A percentile compares a stretch with the other conserved stretches of the same genome.
Conservation (phyloP, 2,329 filamentous ascomycete species). For the Hypomyces rosellus region DNA sequence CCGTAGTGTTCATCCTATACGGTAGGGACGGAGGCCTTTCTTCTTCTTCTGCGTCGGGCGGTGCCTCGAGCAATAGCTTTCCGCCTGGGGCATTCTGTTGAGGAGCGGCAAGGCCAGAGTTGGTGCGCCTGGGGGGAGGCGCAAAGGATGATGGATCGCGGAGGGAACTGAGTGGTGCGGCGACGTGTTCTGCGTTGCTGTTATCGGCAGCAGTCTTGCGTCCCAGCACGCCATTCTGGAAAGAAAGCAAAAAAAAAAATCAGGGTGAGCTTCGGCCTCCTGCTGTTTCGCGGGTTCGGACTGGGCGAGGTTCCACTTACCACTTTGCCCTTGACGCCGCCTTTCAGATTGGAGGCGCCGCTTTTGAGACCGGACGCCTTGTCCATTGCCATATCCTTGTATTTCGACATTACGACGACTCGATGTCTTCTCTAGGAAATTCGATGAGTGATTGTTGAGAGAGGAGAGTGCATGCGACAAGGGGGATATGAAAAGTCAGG, state of each 20-base stretch:
- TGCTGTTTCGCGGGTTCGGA: neutral
- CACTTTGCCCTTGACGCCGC: constrained; percentile 32
- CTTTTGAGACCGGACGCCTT: constrained; percentile 14
- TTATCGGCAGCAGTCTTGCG: constrained; percentile 30
- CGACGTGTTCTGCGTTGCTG: constrained; percentile 28
- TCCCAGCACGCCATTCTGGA: constrained; percentile 12
- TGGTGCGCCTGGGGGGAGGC: constrained; percentile 64
- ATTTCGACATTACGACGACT: constrained; percentile 34
- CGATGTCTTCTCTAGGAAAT: neutral
- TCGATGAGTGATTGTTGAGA: neutral
- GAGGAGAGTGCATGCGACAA: neutral
- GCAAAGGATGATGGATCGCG: constrained; percentile 73
- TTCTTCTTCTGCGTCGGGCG: constrained; percentile 14
- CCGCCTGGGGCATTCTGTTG: constrained; percentile 14
- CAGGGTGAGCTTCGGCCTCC: neutral
- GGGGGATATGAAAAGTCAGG: neutral
- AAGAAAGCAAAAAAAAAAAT: neutral
- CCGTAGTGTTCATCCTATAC: constrained; percentile 64
- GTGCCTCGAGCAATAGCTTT: neutral
- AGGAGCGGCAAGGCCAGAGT: constrained; percentile 28
- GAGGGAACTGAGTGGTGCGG: constrained; percentile 61
- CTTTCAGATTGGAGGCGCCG: constrained; percentile 8
- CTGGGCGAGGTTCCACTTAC: constrained; percentile 29
- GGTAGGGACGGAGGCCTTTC: constrained; percentile 50
- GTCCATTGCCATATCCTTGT: constrained; percentile 42